Evolutionary conservation across 2,329 filamentous ascomycete species (phyloP).

Genomic region (Pyrenophora graminea): DNA sequence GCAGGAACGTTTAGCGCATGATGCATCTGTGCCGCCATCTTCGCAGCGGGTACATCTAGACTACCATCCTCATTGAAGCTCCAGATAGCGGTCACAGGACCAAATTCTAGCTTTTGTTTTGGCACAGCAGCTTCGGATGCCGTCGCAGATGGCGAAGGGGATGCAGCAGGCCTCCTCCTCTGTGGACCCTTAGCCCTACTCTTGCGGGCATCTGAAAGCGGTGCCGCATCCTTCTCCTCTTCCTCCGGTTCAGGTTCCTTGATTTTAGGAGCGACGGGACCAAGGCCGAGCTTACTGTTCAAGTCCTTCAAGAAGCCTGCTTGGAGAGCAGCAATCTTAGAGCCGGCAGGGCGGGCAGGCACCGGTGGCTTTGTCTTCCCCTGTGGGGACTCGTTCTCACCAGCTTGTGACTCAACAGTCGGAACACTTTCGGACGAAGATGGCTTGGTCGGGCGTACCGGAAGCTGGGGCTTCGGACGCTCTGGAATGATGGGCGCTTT

Average conservation of each 20-base stretch:
- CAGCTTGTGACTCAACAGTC: slow-evolving; percentile 27
- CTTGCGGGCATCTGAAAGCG: slow-evolving; percentile 88
- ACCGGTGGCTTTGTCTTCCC: slow-evolving; percentile 81
- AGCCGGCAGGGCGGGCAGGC: slow-evolving; percentile 74
- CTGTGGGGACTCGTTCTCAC: slow-evolving; percentile 45
- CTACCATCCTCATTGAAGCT: slow-evolving; percentile 41
- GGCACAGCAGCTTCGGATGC: slow-evolving; percentile 46
- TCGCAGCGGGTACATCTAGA: slow-evolving; percentile 40
- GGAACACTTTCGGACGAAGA: slow-evolving; percentile 48
- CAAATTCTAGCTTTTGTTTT: slow-evolving; percentile 31
- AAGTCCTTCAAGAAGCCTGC: slow-evolving; percentile 91
- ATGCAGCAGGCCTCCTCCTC: slow-evolving; percentile 68
- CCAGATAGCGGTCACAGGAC: slow-evolving; percentile 40
- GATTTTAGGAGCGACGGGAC: slow-evolving; percentile 75
- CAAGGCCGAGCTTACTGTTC: slow-evolving; percentile 84
- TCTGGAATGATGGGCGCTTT: slow-evolving; percentile 59
- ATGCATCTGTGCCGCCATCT: slow-evolving; percentile 35
- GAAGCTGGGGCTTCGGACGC: slow-evolving; percentile 67
- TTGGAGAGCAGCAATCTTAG: slow-evolving; percentile 89
- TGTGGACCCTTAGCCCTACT: slow-evolving; percentile 86
- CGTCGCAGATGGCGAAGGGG: slow-evolving; percentile 63
- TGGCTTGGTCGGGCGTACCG: slow-evolving; percentile 61
- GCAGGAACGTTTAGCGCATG: slow-evolving; percentile 19
- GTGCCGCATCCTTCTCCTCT: slow-evolving; percentile 67
- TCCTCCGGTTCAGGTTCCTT: slow-evolving; percentile 66